Conservation (phyloP, 2,329 filamentous ascomycete species). For the Chaetothyriales sp. region DNA sequence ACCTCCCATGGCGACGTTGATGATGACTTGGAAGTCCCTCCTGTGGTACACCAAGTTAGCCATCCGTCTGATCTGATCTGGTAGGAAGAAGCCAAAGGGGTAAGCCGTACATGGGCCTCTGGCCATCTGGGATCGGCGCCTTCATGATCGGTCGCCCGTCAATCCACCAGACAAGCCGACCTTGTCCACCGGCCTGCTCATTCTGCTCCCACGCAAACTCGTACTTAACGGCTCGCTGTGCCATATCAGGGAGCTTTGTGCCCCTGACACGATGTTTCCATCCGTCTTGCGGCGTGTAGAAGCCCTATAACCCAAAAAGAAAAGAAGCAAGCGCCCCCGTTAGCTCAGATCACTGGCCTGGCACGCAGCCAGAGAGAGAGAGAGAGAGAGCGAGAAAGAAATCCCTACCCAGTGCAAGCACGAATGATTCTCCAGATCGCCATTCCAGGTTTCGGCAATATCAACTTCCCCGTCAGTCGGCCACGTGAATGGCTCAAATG, state of each 20-base stretch:
- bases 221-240: slow-evolving; percentile 10
- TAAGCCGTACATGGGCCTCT: slow-evolving; percentile 7
- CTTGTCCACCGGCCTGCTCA: slow-evolving; percentile 2
- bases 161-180: slow-evolving; percentile 15
- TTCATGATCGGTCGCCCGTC: slow-evolving; percentile 17
- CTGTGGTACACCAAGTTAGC: background rate
- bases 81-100: background rate
- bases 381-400: no score
- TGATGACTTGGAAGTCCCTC: slow-evolving; percentile 12
- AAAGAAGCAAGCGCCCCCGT: background rate
- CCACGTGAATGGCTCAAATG: slow-evolving; percentile 16
- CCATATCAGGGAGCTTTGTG: slow-evolving; percentile 12
- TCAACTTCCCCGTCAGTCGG: slow-evolving; percentile 17
- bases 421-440: slow-evolving; percentile 12
- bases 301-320: no score
- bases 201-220: slow-evolving; percentile 16
- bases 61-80: background rate
- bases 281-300: slow-evolving; percentile 13
- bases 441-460: slow-evolving; percentile 17
- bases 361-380: background rate
- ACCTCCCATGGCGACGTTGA: slow-evolving; percentile 18
- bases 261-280: slow-evolving; percentile 14
- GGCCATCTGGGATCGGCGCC: slow-evolving; percentile 11
- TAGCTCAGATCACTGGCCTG: background rate
- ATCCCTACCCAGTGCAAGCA: slow-evolving; percentile 15